Percentiles rank a stretch among this genome's conserved stretches.
Evolutionary conservation across 73 alveolate species (phyloP).

Genomic region (Effrenium voratum): DNA sequence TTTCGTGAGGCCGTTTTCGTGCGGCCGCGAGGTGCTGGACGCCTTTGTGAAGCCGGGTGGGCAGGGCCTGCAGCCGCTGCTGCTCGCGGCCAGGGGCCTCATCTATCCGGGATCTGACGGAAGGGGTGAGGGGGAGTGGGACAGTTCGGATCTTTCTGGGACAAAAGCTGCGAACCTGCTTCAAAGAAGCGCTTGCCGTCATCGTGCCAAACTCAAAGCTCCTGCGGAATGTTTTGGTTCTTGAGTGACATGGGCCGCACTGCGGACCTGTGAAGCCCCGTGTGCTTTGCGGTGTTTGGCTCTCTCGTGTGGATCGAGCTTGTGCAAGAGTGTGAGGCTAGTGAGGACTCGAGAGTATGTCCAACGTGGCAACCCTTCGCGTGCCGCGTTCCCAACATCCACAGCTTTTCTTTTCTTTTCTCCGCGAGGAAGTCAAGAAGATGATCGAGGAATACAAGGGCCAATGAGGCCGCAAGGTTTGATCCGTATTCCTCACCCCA

Average conservation of each 20-base stretch:
- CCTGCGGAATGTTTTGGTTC: neutral
- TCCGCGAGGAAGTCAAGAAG: slow-evolving; percentile 43
- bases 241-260: neutral
- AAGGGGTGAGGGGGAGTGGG: neutral
- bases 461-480: too few relatives aligned
- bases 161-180: neutral
- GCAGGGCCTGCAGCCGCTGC: slow-evolving; percentile 90
- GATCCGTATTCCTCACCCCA: too few relatives aligned
- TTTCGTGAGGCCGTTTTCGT: too few relatives aligned
- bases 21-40: slow-evolving; percentile 46
- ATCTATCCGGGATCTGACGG: neutral
- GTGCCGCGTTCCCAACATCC: too few relatives aligned
- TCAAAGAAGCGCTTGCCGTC: too few relatives aligned
- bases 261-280: neutral
- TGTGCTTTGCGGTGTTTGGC: neutral
- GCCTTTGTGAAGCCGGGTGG: slow-evolving; percentile 88
- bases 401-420: too few relatives aligned
- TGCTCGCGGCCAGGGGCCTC: neutral
- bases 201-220: too few relatives aligned
- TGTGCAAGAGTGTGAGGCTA: neutral
- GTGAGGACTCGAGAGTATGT: neutral
- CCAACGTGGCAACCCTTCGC: neutral
- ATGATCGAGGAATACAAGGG: slow-evolving; percentile 85
- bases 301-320: neutral
- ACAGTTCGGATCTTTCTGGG: neutral